These are phyloP conservation scores for Yamagishiella unicocca DNA, from an alignment of 139 green algal species.

Conservation along the genomic window DNA sequence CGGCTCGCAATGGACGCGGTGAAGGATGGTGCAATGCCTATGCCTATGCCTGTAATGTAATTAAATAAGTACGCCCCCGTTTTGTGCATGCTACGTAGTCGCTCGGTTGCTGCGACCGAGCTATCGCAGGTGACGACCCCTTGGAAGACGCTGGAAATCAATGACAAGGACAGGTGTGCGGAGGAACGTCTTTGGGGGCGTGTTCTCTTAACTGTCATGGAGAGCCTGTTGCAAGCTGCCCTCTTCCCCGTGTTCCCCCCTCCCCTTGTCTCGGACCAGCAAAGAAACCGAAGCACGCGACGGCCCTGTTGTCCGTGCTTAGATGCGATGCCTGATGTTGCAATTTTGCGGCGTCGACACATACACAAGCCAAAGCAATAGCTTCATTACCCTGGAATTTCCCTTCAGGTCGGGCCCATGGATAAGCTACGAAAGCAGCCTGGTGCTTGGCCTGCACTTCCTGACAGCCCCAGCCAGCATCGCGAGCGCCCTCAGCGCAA, in stretches of 20 bases:
- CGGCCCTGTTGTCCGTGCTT: not conserved
- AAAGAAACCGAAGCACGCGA: not conserved
- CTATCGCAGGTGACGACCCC: no score
- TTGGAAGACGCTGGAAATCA: constrained; percentile 15
- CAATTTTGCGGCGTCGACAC: not conserved
- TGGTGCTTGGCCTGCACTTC: not conserved
- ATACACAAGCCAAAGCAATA: no score
- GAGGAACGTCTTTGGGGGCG: no score
- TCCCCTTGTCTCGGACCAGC: no score
- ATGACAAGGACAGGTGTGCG: constrained; percentile 41
- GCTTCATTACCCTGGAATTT: not conserved
- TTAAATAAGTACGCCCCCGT: no score
- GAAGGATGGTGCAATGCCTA: no score
- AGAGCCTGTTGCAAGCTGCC: not conserved
- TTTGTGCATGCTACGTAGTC: no score
- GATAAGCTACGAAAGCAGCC: constrained; percentile 35
- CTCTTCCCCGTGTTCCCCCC: not conserved
- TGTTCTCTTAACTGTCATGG: not conserved
- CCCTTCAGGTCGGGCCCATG: not conserved
- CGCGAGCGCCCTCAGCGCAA: not conserved
- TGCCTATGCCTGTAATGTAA: no score
- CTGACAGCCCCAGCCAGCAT: not conserved
- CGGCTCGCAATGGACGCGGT: no score
- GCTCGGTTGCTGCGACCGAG: no score
- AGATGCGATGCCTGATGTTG: not conserved